Base-by-base conservation (phyloP, 2,329 filamentous ascomycete genomes). In the Magnaporthales sp. region DNA sequence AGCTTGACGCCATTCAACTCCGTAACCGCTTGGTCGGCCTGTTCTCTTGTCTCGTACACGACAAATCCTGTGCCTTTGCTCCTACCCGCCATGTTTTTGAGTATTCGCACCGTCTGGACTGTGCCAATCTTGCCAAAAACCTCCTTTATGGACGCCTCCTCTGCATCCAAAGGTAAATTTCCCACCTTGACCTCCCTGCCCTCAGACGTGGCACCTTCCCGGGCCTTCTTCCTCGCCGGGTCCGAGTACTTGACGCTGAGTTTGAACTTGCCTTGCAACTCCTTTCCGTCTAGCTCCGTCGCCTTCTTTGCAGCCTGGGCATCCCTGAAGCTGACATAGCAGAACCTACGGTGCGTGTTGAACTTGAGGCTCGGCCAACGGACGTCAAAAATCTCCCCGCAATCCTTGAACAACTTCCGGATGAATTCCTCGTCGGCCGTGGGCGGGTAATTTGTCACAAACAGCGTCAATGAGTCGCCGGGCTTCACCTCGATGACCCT, bases 351-450 rank as follows among this genome's bases (percentile, higher is more conserved):
- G 71, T 91, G 89, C 1, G 90, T 89, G 73, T 97, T 94, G 76
- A 85, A 93, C 75, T 96, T 96, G 65, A 99, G 85, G 67, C 92
- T 97, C 1, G 95, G 95, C 79, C 95, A 95, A 26, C 95, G 89
- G 65, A 98, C 84, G 72, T 89, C 91, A 66, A 96, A 83, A 66
- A 99, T 89, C 60, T 94, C 87, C 60, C 95, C 95, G 73, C 89
- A 94, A 67, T 86, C 81, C 68, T 84, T 82, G 77, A 94, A 94
- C 3, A 94, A 77, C 46, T 85, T 77, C 56, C 86, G 85, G 26
- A 95, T 84, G 72, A 86, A 91, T 2, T 80, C 77, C 71, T 93
- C 90, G 73, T 93, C 90, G 10, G 90, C 89, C 24, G 85, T 82
- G 1, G 91, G 86, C 2, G 93, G 92, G 74, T 93, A 99, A 74